phyloP scores from a whole-genome alignment of 2,329 filamentous ascomycete species.

The Talaromyces sp. region DNA sequence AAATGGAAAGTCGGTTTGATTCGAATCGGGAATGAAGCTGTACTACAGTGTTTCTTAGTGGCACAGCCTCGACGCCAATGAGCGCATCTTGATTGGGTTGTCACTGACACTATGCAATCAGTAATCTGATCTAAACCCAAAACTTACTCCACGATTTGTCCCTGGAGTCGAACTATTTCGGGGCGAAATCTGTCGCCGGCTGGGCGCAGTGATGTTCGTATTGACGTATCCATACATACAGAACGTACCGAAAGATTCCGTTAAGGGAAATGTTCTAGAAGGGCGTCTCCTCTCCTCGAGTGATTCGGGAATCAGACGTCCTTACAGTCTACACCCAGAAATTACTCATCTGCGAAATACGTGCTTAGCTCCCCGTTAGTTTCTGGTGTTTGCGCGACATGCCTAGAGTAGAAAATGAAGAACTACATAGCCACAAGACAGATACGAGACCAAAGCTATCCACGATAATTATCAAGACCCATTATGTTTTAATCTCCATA shows the following conservation, averaged over 20 bases:
- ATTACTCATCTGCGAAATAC: neutral
- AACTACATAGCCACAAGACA: neutral
- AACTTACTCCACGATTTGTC: neutral
- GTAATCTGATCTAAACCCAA: neutral
- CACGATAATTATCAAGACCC: neutral
- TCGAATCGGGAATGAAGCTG: neutral
- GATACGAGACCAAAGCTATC: neutral
- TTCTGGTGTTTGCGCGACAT: neutral
- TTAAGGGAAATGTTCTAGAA: conserved; percentile 12
- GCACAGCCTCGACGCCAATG: neutral
- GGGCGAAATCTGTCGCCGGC: neutral
- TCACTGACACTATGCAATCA: neutral
- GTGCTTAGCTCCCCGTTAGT: neutral
- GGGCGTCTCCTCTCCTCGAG: neutral
- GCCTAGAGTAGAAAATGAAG: neutral
- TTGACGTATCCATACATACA: neutral
- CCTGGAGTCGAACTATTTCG: neutral
- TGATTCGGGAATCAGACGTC: neutral
- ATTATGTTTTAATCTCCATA: neutral
- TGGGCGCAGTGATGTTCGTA: neutral
- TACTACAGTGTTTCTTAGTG: too few relatives aligned
- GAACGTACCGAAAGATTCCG: neutral
- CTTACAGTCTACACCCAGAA: too few relatives aligned
- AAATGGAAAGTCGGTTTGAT: neutral
- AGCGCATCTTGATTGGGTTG: neutral